Percentiles rank a stretch among this genome's conserved stretches.
Evolutionary conservation across 768 basidiomycete species (phyloP).

Genomic region (Pholiota microspora): DNA sequence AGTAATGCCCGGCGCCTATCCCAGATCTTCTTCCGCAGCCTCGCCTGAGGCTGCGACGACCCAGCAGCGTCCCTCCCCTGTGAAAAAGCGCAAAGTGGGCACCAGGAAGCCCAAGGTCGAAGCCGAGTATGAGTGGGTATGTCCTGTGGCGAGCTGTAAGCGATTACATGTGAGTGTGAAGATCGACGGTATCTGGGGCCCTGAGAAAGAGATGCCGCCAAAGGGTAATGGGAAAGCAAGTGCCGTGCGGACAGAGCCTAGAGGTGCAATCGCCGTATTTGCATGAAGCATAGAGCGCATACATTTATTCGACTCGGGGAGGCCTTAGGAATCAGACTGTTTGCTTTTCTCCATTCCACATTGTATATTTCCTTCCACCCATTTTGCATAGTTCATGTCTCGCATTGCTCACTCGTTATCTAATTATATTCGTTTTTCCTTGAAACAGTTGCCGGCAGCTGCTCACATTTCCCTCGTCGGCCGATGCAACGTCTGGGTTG

Average conservation of each 20-base stretch:
- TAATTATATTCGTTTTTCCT: no score
- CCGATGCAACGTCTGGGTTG: no score
- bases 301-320: no score
- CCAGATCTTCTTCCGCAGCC: constrained; percentile 6
- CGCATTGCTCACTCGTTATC: no score
- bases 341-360: no score
- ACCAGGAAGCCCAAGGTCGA: constrained; percentile 40
- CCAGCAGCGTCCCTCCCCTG: constrained; percentile 8
- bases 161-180: constrained; percentile 54
- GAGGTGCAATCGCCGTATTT: constrained; percentile 44
- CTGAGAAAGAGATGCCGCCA: constrained; percentile 36
- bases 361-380: no score
- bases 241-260: constrained; percentile 28
- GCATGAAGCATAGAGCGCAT: constrained; percentile 26
- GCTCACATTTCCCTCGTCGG: no score
- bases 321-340: no score
- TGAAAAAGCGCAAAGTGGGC: constrained; percentile 21
- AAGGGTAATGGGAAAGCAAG: constrained; percentile 16
- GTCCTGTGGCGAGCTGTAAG: constrained; percentile 61
- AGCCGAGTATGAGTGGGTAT: constrained; percentile 56
- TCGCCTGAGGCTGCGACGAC: constrained; percentile 1
- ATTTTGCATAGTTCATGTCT: no score
- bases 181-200: constrained; percentile 57
- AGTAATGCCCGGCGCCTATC: constrained; percentile 5
- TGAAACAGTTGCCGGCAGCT: no score